A percentile compares a stretch with the other conserved stretches of the same genome.
Evolutionary conservation across 140 eudicot genomes (phyloP).

Genomic region (Oenanthe javanica): DNA sequence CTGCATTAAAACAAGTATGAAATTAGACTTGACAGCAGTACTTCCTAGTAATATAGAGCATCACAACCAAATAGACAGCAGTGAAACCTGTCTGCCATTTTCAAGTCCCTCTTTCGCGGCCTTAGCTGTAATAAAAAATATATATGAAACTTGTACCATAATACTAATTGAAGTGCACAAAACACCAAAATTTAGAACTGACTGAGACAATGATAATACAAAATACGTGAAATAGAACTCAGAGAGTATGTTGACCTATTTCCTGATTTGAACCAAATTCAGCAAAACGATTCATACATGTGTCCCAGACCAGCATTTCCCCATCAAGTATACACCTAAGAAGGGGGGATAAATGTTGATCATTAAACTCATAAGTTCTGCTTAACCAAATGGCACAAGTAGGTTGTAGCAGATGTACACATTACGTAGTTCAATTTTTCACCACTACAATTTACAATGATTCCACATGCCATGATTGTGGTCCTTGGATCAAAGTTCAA

Average conservation of each 20-base stretch:
- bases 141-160: background rate
- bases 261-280: slow-evolving; percentile 97
- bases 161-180: background rate
- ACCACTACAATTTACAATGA: background rate
- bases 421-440: background rate
- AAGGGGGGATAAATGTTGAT: background rate
- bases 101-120: slow-evolving; percentile 92
- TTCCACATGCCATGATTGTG: background rate
- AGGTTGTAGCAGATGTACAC: background rate
- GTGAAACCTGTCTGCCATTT: slow-evolving; percentile 64
- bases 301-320: slow-evolving; percentile 98
- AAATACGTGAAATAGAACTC: background rate
- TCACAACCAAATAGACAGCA: background rate
- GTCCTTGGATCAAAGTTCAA: background rate
- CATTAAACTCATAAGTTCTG: background rate
- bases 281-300: slow-evolving; percentile 63
- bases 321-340: slow-evolving; percentile 96
- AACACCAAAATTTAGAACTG: background rate
- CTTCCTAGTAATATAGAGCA: background rate
- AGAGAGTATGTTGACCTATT: slow-evolving; percentile 42
- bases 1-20: slow-evolving; percentile 35
- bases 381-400: background rate
- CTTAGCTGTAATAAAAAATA: slow-evolving; percentile 48
- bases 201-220: slow-evolving; percentile 12
- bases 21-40: background rate